Conservation (phyloP, 495 filamentous ascomycete species). For the Geoglossum glabrum region DNA sequence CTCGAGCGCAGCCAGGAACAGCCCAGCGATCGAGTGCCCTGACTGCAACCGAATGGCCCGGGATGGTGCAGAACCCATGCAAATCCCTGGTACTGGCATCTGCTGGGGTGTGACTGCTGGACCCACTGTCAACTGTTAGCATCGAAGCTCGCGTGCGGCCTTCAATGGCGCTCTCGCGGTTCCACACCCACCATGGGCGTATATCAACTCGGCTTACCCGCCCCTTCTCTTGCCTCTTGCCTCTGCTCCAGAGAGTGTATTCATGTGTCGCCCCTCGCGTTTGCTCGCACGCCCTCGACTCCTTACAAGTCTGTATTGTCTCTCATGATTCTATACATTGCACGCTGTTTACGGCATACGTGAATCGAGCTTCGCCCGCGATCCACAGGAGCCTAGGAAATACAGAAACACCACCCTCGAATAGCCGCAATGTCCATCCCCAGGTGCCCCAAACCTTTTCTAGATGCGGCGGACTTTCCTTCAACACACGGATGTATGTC, state of each 20-base stretch:
- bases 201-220: not conserved
- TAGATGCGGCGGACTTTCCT: constrained; percentile 38
- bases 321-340: not conserved
- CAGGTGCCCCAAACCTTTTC: constrained; percentile 43
- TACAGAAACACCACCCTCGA: not conserved
- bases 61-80: not conserved
- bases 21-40: not conserved
- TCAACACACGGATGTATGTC: constrained; percentile 42
- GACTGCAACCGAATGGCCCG: not conserved
- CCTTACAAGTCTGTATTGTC: not conserved
- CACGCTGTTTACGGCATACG: not conserved
- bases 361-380: not conserved
- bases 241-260: not conserved
- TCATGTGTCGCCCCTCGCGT: not conserved
- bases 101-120: not conserved
- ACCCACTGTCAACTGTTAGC: not conserved
- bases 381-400: not conserved
- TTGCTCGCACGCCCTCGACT: not conserved
- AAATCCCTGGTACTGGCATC: not conserved
- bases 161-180: not conserved
- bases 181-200: not conserved
- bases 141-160: not conserved
- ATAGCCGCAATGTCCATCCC: not conserved
- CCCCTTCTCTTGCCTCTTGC: not conserved
- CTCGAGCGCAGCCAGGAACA: not conserved